These are phyloP conservation scores for Hygrophila difformis DNA, from an alignment of 257 asterid genomes.

Conservation along the genomic window DNA sequence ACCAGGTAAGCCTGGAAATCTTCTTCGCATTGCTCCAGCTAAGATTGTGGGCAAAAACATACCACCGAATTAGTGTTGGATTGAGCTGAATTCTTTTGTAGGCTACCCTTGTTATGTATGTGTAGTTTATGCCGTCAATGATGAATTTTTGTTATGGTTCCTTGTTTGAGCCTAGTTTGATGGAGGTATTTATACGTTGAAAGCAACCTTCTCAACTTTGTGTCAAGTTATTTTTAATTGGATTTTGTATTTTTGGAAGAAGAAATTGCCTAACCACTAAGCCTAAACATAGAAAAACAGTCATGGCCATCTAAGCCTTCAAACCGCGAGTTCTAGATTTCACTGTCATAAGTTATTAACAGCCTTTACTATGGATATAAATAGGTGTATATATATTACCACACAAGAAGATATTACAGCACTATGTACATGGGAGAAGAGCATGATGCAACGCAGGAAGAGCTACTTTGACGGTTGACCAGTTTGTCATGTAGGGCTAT, in stretches of 20 bases:
- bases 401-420: slow-evolving; percentile 32
- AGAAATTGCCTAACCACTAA: too few species aligned
- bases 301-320: too few species aligned
- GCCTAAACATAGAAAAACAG: too few species aligned
- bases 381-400: slow-evolving; percentile 17
- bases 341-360: slow-evolving; percentile 7
- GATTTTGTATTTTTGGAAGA: too few species aligned
- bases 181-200: neutral
- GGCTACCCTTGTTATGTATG: neutral
- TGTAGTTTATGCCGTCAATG: too few species aligned
- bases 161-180: neutral
- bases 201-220: neutral
- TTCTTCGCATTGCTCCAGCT: slow-evolving; percentile 88
- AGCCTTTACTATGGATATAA: slow-evolving; percentile 23
- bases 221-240: too few species aligned
- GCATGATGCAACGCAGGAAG: too few species aligned
- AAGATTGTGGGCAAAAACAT: slow-evolving; percentile 88
- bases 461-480: slow-evolving; percentile 6
- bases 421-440: slow-evolving; percentile 23
- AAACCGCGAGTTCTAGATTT: too few species aligned
- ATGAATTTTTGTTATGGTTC: neutral
- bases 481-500: slow-evolving; percentile 25
- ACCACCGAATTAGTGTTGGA: slow-evolving; percentile 9
- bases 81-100: neutral
- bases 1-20: slow-evolving; percentile 98